Evolutionary conservation across 306 rosid species (phyloP), one percentile per base, ranked within the genome.

Genomic region (Glycine tomentella): DNA sequence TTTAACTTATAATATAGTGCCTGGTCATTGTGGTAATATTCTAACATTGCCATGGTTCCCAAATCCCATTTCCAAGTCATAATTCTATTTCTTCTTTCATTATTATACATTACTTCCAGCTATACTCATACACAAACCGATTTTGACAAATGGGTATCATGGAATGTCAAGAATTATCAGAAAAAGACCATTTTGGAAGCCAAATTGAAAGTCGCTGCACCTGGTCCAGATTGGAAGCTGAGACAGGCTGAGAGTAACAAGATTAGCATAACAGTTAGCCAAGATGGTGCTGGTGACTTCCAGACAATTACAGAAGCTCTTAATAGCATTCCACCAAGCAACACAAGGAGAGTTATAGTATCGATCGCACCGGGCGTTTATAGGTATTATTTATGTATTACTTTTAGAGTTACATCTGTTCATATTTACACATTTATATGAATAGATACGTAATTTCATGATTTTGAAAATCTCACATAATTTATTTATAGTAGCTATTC

Each of bases 221-320:
- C 20, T 4, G 64, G 69, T 2, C 84, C 76, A 12, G 93, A 92
- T 67, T 78, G 52, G 78, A 86, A 25, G 72, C 86, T 85, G 48
- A 68, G 31, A 25, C 73, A 67, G 40, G 94, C 92, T 17, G 97
- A 91, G 90, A 80, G 49, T 63, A 84, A 87, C 82, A 84, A 73
- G 77, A 65, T 87, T 64, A 88, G 34, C 36, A 46, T 89, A 14
- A 87, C 6, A 2, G 92, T 91, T 16, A 81, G 83, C 33, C 91
- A 88, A 72, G 85, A 91, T 16, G 90, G 88, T 36, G 52, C 46
- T 1, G 88, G 79, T 33, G 90, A 89, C 17, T 92, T 91, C 85
- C 77, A 42, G 61, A 90, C 89, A 45, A 84, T 92, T 6, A 80
- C 66, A 69, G 89, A 91, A 51, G 97, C 95, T 69, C 78, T 91